These are phyloP conservation scores for Cercospora sesami DNA, from an alignment of 2,329 filamentous ascomycete genomes.

Conservation along the genomic window DNA sequence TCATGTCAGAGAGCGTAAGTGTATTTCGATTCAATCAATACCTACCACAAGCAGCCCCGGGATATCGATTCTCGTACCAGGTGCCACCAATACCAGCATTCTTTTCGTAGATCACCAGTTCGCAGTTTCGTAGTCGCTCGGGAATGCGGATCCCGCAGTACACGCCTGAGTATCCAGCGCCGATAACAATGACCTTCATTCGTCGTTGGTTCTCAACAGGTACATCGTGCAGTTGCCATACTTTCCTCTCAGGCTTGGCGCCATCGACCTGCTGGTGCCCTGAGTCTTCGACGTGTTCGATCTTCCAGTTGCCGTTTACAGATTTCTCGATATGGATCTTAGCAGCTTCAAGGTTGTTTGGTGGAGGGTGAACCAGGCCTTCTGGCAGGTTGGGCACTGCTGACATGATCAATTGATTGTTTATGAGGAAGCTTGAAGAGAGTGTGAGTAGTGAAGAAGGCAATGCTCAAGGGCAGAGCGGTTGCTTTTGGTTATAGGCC, in stretches of 20 bases:
- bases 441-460: background rate
- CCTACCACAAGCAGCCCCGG: slow-evolving; percentile 47
- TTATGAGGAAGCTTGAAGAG: background rate
- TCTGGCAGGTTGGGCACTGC: slow-evolving; percentile 38
- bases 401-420: slow-evolving; percentile 35
- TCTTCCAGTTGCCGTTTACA: slow-evolving; percentile 20
- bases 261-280: background rate
- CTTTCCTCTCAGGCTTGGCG: background rate
- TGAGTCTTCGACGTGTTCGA: slow-evolving; percentile 23
- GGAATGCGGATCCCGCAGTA: slow-evolving; percentile 49
- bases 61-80: slow-evolving; percentile 46
- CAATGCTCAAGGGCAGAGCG: background rate
- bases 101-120: slow-evolving; percentile 47
- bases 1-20: no score
- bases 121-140: slow-evolving; percentile 42
- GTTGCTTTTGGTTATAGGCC: background rate
- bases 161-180: slow-evolving; percentile 48
- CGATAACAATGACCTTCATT: slow-evolving; percentile 48
- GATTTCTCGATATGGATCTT: slow-evolving; percentile 25
- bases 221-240: slow-evolving; percentile 40
- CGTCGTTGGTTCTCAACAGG: slow-evolving; percentile 47
- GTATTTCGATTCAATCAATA: no score
- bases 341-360: slow-evolving; percentile 24
- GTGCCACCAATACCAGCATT: slow-evolving; percentile 41
- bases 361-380: slow-evolving; percentile 18